Evolutionary conservation across 2,329 filamentous ascomycete genomes (phyloP).

Genomic region (Colletotrichum sublineola): DNA sequence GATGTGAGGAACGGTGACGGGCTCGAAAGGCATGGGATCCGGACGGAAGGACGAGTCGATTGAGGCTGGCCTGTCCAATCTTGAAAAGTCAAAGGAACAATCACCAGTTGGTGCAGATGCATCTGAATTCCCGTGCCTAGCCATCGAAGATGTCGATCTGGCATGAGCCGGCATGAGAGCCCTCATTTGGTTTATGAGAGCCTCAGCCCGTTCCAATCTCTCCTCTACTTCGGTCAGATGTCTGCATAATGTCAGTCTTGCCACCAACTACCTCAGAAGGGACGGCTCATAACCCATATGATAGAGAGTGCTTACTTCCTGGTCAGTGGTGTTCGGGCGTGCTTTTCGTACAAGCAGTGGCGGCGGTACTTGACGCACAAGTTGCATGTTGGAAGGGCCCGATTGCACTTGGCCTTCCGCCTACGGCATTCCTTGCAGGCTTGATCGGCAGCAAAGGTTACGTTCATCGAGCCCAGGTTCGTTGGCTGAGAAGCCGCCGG

Average conservation of each 20-base stretch:
- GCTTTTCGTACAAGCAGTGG: conserved; percentile 63
- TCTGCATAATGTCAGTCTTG: conserved; percentile 42
- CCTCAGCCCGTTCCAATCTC: conserved; percentile 54
- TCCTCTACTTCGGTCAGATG: conserved; percentile 60
- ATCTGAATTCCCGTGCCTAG: background rate
- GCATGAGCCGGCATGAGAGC: conserved; percentile 47
- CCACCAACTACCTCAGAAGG: background rate
- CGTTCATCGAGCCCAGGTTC: conserved; percentile 34
- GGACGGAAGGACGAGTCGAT: background rate
- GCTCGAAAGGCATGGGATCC: background rate
- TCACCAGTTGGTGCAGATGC: background rate
- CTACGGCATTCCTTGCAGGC: conserved; percentile 57
- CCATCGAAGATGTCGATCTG: conserved; percentile 28
- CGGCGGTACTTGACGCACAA: conserved; percentile 59
- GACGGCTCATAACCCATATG: background rate
- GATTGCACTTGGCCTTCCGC: conserved; percentile 56
- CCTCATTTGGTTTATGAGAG: conserved; percentile 49
- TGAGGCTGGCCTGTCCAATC: background rate
- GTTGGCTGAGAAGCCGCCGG: background rate
- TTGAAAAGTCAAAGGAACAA: conserved; percentile 25
- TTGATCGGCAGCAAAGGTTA: conserved; percentile 49
- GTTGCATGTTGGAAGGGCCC: conserved; percentile 54
- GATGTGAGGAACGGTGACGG: background rate
- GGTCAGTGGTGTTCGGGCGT: conserved; percentile 62
- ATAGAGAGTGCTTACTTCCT: conserved; percentile 52